These are phyloP conservation scores for Penicillium sp. DNA, from an alignment of 2,329 filamentous ascomycete genomes.

Conservation along the genomic window DNA sequence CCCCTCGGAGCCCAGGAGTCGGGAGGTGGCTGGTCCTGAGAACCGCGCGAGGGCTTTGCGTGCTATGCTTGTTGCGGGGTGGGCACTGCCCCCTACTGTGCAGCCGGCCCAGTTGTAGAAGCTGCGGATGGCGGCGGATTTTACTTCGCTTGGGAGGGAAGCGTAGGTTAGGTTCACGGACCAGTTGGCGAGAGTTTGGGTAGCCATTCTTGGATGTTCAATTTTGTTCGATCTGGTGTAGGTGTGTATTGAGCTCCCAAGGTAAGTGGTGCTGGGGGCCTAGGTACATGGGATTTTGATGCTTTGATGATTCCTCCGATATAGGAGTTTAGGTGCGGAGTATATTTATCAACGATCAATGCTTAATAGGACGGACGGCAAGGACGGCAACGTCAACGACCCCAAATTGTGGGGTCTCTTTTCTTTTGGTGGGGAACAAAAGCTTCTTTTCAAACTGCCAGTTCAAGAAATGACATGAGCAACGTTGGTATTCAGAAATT, in stretches of 20 bases:
- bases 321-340: background rate
- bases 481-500: no score
- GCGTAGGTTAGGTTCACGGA: conserved; percentile 43
- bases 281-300: no score
- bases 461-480: no score
- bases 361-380: background rate
- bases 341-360: background rate
- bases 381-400: background rate
- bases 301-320: background rate
- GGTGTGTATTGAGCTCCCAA: no score
- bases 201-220: conserved; percentile 12
- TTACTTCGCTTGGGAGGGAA: conserved; percentile 43
- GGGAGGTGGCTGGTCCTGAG: conserved; percentile 39
- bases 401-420: background rate
- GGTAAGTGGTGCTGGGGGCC: no score
- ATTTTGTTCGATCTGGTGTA: background rate
- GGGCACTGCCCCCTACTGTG: conserved; percentile 51
- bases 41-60: conserved; percentile 38
- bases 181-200: conserved; percentile 43
- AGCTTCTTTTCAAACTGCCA: no score
- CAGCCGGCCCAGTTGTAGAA: conserved; percentile 59
- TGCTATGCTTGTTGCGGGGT: conserved; percentile 46
- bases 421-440: no score
- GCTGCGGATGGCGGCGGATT: conserved; percentile 47
- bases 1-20: conserved; percentile 33